Base-by-base conservation (phyloP, 129 eudicot genomes). In the Pseudognaphalium luteoalbum region DNA sequence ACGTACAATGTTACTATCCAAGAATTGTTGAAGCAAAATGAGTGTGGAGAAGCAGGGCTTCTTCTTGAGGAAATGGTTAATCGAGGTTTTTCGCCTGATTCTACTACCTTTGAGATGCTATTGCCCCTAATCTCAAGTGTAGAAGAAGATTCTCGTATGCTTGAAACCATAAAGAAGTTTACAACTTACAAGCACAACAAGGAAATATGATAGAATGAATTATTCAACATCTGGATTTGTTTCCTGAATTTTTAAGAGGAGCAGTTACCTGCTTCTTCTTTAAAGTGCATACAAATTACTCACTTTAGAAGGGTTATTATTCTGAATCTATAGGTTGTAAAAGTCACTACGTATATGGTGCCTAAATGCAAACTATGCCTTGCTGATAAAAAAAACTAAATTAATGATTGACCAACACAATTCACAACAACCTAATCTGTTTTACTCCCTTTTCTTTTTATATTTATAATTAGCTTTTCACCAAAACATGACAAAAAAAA, bases 1-100 rank as follows among this genome's bases (percentile, higher is more conserved):
- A 71, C 78, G 6, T 74, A 70, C 15, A 73, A 79, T 71, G 81
- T 83, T 52, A 59, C 70, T 7, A n/a, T 74, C 65, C 65, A 70
- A 64, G 81, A 41, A 21, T 70, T 75, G 33, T 33, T 81, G 42
- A 76, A 81, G 62, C 66, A 44, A 28, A 64, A 81, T 5, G 78
- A 76, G 30, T 30, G 47, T 71, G 5, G 15, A 54, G 81, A 71
- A 42, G 73, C 70, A 0, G 77, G 58, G 62, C 3, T 29, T 20
- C 72, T 70, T 76, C 74, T 81, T 4, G 74, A 71, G 56, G 81
- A 81, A 47, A 76, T 81, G 81, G 25, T 62, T n/a, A 16, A 17
- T 16, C 33, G 37, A 57, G 85, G 85, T 28, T 81, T 81, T 42
- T 51, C 65, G 1, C 81, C 81, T 52, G 76, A 75, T 81, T 14